These are phyloP conservation scores for Penicillium capsulatum DNA, from an alignment of 2,329 filamentous ascomycete species.

Conservation along the genomic window DNA sequence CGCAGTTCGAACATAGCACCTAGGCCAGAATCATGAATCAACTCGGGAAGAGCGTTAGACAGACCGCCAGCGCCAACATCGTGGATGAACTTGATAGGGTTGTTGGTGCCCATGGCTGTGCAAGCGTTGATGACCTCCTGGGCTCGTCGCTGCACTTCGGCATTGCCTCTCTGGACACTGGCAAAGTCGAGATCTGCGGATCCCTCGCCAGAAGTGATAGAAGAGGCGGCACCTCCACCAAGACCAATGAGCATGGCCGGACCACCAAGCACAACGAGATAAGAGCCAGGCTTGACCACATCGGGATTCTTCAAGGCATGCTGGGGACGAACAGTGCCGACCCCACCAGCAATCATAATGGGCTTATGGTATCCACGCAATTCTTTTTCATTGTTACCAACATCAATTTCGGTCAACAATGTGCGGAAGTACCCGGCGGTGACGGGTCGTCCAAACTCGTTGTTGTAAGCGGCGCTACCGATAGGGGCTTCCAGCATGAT, in stretches of 20 bases:
- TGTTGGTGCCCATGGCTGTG: slow-evolving; percentile 74
- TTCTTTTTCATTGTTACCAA: slow-evolving; percentile 61
- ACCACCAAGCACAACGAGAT: slow-evolving; percentile 87
- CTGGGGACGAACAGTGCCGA: slow-evolving; percentile 85
- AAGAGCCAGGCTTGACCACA: slow-evolving; percentile 79
- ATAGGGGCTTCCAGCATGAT: slow-evolving; percentile 98
- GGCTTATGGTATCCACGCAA: slow-evolving; percentile 94
- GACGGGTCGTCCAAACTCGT: slow-evolving; percentile 90
- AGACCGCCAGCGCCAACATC: slow-evolving; percentile 93
- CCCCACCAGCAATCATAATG: slow-evolving; percentile 95
- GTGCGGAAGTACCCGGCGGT: slow-evolving; percentile 90
- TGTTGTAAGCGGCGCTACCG: slow-evolving; percentile 92
- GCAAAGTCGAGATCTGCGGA: slow-evolving; percentile 93
- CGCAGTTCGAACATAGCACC: slow-evolving; percentile 93
- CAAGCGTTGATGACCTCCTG: slow-evolving; percentile 99
- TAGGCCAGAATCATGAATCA: slow-evolving; percentile 86
- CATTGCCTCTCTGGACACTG: slow-evolving; percentile 94
- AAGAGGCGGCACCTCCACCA: slow-evolving; percentile 91
- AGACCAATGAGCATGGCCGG: slow-evolving; percentile 97
- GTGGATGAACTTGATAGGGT: slow-evolving; percentile 94
- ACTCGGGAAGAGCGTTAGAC: slow-evolving; percentile 77
- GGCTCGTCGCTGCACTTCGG: slow-evolving; percentile 89
- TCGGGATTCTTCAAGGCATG: slow-evolving; percentile 81
- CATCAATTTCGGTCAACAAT: slow-evolving; percentile 65
- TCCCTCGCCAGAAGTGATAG: slow-evolving; percentile 79